Base-by-base conservation (phyloP, 305 asterid species). In the Salvia sclarea region DNA sequence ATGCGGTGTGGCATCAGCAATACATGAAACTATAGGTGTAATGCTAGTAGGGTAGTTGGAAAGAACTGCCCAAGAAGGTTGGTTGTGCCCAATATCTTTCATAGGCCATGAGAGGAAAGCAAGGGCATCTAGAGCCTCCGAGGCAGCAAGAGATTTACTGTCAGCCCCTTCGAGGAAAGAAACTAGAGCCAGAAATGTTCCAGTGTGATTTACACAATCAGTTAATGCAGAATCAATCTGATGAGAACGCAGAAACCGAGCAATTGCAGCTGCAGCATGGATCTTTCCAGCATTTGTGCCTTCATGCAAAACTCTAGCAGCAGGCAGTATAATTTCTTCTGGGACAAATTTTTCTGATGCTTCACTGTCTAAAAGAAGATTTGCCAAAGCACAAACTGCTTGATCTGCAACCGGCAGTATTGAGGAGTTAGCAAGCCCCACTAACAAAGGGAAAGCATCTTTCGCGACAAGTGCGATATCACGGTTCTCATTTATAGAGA, bases 201-300 rank as follows among this genome's bases (percentile, higher is more conserved):
- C 99, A 52, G 83, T 78, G 76, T 81, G 88, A 73, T 95, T 95
- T 48, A 95, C 88, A 74, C 91, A 88, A 20, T 92, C 95, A 41
- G 81, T 79, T 63, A 88, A 62, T 58, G 84, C 69, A 73, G 83
- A 69, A 84, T 92, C 96, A 68, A 88, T 82, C 54, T 75, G 77
- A 72, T 86, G 93, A 75, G 88, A 80, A 75, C 69, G 83, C 74
- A 92, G 95, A 77, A 92, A 86, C 43, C 98, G 96, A 61, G 92
- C 91, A 83, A 92, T 88, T 54, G 96, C 96, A 25, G 99, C 96
- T 66, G 99, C 87, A n/a, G 97, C 96, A 82, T 69, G 97, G 68
- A 81, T 86, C 82, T 81, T 86, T 76, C 98, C 99, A 67, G 14
- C 76, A 71, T 71, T 79, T 68, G 89, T 75, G 59, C 98, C 97